Base-by-base conservation (phyloP, 2,329 filamentous ascomycete genomes). In the Mollisia scopiformis region DNA sequence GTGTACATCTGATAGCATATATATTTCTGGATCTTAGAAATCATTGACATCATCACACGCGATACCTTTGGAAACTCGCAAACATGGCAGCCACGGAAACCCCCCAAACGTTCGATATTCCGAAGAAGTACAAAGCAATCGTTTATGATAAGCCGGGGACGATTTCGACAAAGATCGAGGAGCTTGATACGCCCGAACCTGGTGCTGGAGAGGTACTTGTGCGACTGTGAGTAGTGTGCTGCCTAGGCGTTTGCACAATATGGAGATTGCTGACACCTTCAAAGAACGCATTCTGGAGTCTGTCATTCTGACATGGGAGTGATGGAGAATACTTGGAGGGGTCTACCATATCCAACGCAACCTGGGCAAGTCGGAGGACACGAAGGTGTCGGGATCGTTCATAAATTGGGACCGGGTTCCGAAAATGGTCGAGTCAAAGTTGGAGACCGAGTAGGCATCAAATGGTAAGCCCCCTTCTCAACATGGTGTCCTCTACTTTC, bases 361-460 rank as follows among this genome's bases (percentile, higher is more conserved):
- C 73, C 80, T 37, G 84, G 85, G 10, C 87, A 89, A 72, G 81
- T 89, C 3, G 88, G 88, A 43, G 88, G 88, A 4, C 88, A 91
- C 69, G 88, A 91, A 74, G 88, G 88, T 19, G 84, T 90, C 1
- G 86, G 86, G 43, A 82, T 81, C 55, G 78, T 91, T 31, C 86
- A 88, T 43, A 87, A 88, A 71, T 77, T 91, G 62, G 88, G 88
- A 0, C 78, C 86, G 0, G 85, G 83, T 7, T 79, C 83, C 21
- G 84, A 88, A 54, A 72, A 68, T 37, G 77, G 82, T 1, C 80
- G 79, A 5, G 76, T 90, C 35, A 88, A 88, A 67, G 69, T 89
- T n/a, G 87, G 87, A 5, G 84, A 90, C 66, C 80, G 87, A 7
- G 88, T 91, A 8, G 88, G 88, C 14, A 84, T 91, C 71, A 91